These are phyloP conservation scores for Nicotiana attenuata DNA, from an alignment of 257 asterid genomes.

Conservation along the genomic window DNA sequence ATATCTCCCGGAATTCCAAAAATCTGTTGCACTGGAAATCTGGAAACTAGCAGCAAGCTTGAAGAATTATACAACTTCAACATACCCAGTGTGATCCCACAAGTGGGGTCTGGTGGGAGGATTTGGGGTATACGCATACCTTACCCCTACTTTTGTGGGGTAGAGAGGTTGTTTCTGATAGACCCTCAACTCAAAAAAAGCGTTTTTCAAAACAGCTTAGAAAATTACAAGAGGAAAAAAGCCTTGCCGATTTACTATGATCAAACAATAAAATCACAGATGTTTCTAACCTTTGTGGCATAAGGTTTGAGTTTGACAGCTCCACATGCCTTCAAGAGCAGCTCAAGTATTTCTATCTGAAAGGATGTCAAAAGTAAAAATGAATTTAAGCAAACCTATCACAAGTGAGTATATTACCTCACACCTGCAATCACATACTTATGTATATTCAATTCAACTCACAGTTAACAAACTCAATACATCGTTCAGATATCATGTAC, in stretches of 20 bases:
- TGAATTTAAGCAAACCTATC: conserved; percentile 3
- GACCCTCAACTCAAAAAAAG: too few relatives aligned
- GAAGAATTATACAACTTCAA: not conserved
- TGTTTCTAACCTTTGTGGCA: conserved; percentile 50
- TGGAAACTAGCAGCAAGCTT: not conserved
- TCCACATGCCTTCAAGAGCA: conserved; percentile 79
- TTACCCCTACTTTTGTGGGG: too few relatives aligned
- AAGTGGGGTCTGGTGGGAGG: too few relatives aligned
- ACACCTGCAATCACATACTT: not conserved
- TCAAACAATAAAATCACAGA: not conserved
- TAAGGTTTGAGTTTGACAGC: conserved; percentile 44
- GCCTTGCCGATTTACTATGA: not conserved
- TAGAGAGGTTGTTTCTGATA: too few relatives aligned
- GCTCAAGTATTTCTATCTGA: conserved; percentile 74
- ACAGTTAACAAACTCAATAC: not conserved
- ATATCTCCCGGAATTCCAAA: not conserved
- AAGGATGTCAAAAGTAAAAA: conserved; percentile 16
- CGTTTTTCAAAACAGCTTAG: too few relatives aligned
- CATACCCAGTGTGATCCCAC: too few relatives aligned
- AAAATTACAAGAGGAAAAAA: too few relatives aligned
- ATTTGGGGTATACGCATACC: too few relatives aligned
- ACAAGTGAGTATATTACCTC: not conserved
- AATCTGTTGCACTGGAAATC: not conserved
- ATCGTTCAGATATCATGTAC: not conserved
- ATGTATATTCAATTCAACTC: not conserved